A percentile compares a stretch with the other conserved stretches of the same genome.
phyloP scores from a whole-genome alignment of 768 basidiomycete genomes.

The Artomyces pyxidatus region DNA sequence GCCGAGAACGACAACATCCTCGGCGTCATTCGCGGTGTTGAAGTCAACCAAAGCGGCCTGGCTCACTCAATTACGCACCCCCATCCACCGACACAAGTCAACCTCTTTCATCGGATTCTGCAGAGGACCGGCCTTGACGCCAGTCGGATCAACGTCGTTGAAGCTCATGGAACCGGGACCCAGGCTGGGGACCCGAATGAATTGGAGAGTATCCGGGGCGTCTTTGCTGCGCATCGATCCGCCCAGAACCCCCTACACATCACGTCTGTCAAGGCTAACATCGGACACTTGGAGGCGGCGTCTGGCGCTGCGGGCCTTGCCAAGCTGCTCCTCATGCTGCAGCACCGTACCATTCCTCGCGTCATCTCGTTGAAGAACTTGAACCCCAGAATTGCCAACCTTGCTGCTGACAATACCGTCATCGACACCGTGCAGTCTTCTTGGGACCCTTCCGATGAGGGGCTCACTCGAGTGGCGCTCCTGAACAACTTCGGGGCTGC shows the following conservation, averaged over 20 bases:
- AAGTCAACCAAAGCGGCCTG: constrained; percentile 63
- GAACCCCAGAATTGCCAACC: constrained; percentile 45
- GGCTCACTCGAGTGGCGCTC: constrained; percentile 41
- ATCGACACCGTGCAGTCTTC: constrained; percentile 33
- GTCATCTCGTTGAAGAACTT: constrained; percentile 50
- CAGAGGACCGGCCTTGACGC: constrained; percentile 37
- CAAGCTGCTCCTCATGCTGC: constrained; percentile 65
- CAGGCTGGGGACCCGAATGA: constrained; percentile 65
- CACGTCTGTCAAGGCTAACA: constrained; percentile 64
- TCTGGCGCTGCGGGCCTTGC: constrained; percentile 66
- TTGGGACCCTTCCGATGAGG: constrained; percentile 34
- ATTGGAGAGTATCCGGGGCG: constrained; percentile 49
- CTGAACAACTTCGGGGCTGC: constrained; percentile 74
- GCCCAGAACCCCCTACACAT: constrained; percentile 48
- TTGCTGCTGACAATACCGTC: constrained; percentile 38
- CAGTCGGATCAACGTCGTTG: constrained; percentile 48
- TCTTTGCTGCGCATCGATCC: constrained; percentile 38
- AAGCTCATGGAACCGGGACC: constrained; percentile 68
- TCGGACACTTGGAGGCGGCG: constrained; percentile 70
- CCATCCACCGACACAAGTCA: constrained; percentile 51
- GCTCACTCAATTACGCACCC: constrained; percentile 69
- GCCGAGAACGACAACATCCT: constrained; percentile 60
- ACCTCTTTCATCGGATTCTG: constrained; percentile 45
- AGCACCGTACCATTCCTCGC: constrained; percentile 44
- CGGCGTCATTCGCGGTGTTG: constrained; percentile 60